Percentiles rank a stretch among this genome's conserved stretches.
Evolutionary conservation across 768 basidiomycete species (phyloP).

Genomic region (Calocera cornea): DNA sequence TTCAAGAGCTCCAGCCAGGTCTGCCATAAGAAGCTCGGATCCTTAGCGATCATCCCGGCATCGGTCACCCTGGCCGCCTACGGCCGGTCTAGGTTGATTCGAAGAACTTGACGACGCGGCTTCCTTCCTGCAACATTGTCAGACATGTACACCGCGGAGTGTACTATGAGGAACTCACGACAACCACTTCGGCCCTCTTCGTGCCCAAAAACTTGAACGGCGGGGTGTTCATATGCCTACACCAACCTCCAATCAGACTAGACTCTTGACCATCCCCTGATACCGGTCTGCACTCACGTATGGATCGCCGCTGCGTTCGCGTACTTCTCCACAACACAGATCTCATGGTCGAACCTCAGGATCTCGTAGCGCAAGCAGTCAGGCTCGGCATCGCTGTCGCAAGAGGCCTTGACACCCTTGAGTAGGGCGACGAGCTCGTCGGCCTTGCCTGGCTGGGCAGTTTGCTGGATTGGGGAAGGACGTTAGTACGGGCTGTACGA

Average conservation of each 20-base stretch:
- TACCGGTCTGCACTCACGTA: not conserved
- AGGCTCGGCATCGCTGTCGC: constrained; percentile 3
- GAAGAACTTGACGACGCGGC: constrained; percentile 1
- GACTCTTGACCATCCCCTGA: not conserved
- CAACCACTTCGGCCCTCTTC: not conserved
- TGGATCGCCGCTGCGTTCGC: not conserved
- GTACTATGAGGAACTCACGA: not conserved
- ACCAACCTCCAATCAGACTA: not conserved
- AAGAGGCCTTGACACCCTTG: not conserved
- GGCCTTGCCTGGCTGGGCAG: not conserved
- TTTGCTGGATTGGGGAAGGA: not conserved
- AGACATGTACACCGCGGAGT: not conserved
- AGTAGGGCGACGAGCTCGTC: not conserved
- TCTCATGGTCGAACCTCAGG: not conserved
- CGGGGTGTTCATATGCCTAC: not conserved
- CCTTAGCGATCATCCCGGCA: not conserved
- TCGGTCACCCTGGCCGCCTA: not conserved
- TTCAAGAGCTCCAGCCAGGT: no score
- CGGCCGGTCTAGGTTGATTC: not conserved
- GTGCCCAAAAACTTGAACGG: not conserved
- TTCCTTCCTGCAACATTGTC: not conserved
- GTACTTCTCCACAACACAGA: not conserved
- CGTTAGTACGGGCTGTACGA: not conserved
- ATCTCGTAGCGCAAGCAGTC: not conserved
- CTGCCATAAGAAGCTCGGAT: no score